A percentile compares a stretch with the other conserved stretches of the same genome.
Evolutionary conservation across 768 basidiomycete species (phyloP).

Genomic region (Tylopilus balloui): DNA sequence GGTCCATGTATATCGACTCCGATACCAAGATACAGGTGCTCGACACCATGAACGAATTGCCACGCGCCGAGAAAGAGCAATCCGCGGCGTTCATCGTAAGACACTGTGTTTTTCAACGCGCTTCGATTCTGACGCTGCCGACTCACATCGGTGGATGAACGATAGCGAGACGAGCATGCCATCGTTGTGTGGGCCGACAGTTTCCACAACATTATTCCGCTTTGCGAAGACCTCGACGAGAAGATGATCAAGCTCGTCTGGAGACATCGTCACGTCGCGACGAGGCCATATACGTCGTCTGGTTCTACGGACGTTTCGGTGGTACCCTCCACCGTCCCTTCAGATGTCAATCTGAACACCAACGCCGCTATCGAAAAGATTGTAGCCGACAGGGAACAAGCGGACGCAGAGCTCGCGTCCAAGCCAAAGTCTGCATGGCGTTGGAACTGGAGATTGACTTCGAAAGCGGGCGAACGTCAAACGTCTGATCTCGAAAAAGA

Average conservation of each 20-base stretch:
- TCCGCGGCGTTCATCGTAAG: conserved; percentile 84
- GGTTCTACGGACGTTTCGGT: conserved; percentile 33
- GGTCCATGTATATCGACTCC: conserved; percentile 62
- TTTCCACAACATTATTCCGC: conserved; percentile 71
- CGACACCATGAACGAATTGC: conserved; percentile 61
- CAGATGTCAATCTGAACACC: conserved; percentile 50
- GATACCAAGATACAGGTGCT: conserved; percentile 87
- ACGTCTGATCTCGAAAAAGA: conserved; percentile 48
- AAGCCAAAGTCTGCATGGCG: conserved; percentile 17
- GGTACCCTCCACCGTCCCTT: conserved; percentile 45
- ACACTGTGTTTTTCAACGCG: background rate
- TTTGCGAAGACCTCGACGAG: conserved; percentile 65
- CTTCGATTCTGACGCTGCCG: background rate
- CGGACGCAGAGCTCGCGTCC: background rate
- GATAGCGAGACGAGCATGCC: conserved; percentile 74
- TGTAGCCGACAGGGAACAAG: conserved; percentile 18
- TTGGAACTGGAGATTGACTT: conserved; percentile 45
- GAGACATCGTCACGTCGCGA: conserved; percentile 39
- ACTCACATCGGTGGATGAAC: background rate
- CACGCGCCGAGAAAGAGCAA: conserved; percentile 84
- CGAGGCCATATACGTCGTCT: conserved; percentile 17
- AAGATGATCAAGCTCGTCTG: conserved; percentile 81
- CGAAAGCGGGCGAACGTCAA: conserved; percentile 20
- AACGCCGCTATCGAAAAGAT: conserved; percentile 28
- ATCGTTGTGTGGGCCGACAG: conserved; percentile 82